Evolutionary conservation across 2,329 filamentous ascomycete species (phyloP), one percentile per base, ranked within the genome.

Genomic region (Escovopsis sp.): DNA sequence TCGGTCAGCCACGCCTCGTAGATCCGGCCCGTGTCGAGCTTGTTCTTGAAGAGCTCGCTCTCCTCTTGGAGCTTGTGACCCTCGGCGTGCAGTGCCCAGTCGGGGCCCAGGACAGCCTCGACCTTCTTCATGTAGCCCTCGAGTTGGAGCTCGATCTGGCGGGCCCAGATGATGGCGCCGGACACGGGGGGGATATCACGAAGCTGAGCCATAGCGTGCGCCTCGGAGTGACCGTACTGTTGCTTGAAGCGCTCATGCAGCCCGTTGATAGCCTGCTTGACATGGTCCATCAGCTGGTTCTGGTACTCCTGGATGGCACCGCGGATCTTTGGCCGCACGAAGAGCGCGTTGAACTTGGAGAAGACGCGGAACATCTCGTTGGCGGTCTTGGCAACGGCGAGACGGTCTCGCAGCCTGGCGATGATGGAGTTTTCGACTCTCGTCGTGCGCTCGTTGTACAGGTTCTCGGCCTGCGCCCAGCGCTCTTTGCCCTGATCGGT

Each of bases 311-410:
- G 85, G 55, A 98, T 98, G 43, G 91, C 93, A 51, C 93, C 88
- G 50, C 91, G 82, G 64, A 99, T 96, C 71, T 98, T 98, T n/a
- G 91, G 91, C 46, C 91, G 80, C 44, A 99, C 89, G 53, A 99
- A 94, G 28, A 99, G 79, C 2, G 91, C 91, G 59, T 99, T 99
- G 74, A 99, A 99, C 59, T 96, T 96, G 42, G 91, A 96, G 61
- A 98, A 98, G 47, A 99, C 91, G 43, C 93, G 84, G 62, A 99
- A 99, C 91, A 98, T 99, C 64, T 98, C 93, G 58, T 94, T 96
- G 35, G 91, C 91, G 48, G 87, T 94, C 70, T 94, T 95, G 11
- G 91, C 89, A 6, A 87, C 94, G 12, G 88, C 91, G 43, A 98
- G 73, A 45, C 91, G 83, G 62, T 98, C 91, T 55, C 91, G 77